Conservation (phyloP, 2,329 filamentous ascomycete species). For the Cladosporium halotolerans region DNA sequence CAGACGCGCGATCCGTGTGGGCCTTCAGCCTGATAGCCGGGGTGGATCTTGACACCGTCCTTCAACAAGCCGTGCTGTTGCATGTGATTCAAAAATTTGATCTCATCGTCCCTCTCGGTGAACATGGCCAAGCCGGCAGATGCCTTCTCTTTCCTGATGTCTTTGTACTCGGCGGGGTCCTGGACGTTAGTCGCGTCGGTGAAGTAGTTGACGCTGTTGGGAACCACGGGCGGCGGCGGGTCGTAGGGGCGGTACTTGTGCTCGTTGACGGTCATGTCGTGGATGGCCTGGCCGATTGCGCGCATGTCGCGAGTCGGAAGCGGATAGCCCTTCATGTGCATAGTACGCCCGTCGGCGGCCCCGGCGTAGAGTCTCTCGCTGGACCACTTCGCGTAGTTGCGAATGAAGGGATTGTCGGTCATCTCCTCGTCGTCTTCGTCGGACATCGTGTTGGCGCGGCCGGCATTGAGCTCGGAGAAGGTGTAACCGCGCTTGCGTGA, state of each 20-base stretch:
- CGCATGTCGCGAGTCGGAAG: constrained; percentile 1
- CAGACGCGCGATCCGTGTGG: constrained; percentile 5
- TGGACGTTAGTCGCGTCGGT: constrained; percentile 4
- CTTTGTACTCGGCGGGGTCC: constrained; percentile 5
- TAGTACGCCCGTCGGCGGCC: neutral
- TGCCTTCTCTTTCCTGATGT: constrained; percentile 8
- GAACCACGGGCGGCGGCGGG: neutral
- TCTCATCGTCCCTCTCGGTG: neutral
- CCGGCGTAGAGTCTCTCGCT: neutral
- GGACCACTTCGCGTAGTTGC: constrained; percentile 11
- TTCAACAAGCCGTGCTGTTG: constrained; percentile 1
- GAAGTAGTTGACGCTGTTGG: neutral
- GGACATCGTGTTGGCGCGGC: neutral
- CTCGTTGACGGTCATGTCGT: constrained; percentile 3
- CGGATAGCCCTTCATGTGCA: neutral
- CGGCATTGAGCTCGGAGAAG: neutral
- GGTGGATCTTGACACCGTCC: constrained; percentile 7
- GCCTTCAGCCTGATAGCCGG: constrained; percentile 9
- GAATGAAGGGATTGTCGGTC: constrained; percentile 15
- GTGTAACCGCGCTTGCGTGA: neutral
- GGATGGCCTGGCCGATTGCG: neutral
- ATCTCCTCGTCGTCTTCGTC: constrained; percentile 6
- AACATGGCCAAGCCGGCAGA: constrained; percentile 8
- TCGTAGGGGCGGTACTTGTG: neutral
- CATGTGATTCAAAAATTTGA: neutral